Conservation (phyloP, 129 eudicot genomes). For the sunflower (Helianthus annuus) region HanXRQr2.0-SUNRISE NC_035435.2:17392580-17393079, state of each 20-base stretch:
- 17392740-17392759: constrained; percentile 6
- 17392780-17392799: neutral
- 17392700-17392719: constrained; percentile 22
- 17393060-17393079: too few relatives aligned
- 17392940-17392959: neutral
- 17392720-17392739: neutral
- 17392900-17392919: neutral
- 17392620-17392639: constrained; percentile 6
- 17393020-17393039: too few relatives aligned
- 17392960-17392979: too few relatives aligned
- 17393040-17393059: too few relatives aligned
- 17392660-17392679: constrained; percentile 37
- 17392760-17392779: constrained; percentile 1
- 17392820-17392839: neutral
- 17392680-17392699: constrained; percentile 46
- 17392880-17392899: neutral
- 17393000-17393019: too few relatives aligned
- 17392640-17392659: neutral
- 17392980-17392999: too few relatives aligned
- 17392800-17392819: neutral
- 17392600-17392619: neutral
- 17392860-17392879: neutral
- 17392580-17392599: constrained; percentile 19
- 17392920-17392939: too few relatives aligned
- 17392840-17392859: neutral